Percentiles rank a stretch among this genome's conserved stretches.
phyloP scores from a whole-genome alignment of 2,329 filamentous ascomycete species.

The Pyricularia pennisetigena region DNA sequence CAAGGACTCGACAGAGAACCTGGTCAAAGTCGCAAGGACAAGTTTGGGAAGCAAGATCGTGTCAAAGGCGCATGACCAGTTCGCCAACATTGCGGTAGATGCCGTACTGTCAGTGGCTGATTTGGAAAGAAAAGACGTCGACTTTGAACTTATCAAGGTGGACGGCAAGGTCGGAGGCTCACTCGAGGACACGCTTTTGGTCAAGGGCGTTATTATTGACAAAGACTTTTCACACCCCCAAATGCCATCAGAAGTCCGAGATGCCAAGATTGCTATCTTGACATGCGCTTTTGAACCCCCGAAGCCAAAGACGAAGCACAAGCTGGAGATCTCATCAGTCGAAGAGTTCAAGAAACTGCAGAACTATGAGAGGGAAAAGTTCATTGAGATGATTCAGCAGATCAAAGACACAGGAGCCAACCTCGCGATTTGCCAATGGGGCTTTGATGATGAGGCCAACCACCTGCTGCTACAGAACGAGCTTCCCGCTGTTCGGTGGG shows the following conservation, averaged over 20 bases:
- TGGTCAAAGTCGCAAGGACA: constrained; percentile 91
- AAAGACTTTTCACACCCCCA: constrained; percentile 99
- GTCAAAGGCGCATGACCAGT: constrained; percentile 96
- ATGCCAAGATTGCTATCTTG: constrained; percentile 95
- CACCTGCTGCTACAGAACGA: constrained; percentile 93
- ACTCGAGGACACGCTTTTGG: constrained; percentile 85
- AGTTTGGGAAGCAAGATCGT: constrained; percentile 98
- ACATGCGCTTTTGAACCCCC: constrained; percentile 98
- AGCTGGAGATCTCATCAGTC: constrained; percentile 92
- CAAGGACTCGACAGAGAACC: constrained; percentile 69
- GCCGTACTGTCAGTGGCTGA: constrained; percentile 95
- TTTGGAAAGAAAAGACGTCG: constrained; percentile 90
- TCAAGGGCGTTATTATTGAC: constrained; percentile 97
- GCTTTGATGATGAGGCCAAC: constrained; percentile 98
- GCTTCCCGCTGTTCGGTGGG: constrained; percentile 93
- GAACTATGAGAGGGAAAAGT: constrained; percentile 91
- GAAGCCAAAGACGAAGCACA: constrained; percentile 99
- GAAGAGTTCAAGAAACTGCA: constrained; percentile 98
- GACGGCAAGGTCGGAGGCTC: constrained; percentile 95
- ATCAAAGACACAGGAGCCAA: constrained; percentile 97
- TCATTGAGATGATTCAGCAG: constrained; percentile 96
- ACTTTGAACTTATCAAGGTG: constrained; percentile 98
- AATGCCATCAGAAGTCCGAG: constrained; percentile 90
- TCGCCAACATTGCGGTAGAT: constrained; percentile 93
- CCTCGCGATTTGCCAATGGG: constrained; percentile 98